Base-by-base conservation (phyloP, 2,329 filamentous ascomycete species). In the Amphichorda felina region DNA sequence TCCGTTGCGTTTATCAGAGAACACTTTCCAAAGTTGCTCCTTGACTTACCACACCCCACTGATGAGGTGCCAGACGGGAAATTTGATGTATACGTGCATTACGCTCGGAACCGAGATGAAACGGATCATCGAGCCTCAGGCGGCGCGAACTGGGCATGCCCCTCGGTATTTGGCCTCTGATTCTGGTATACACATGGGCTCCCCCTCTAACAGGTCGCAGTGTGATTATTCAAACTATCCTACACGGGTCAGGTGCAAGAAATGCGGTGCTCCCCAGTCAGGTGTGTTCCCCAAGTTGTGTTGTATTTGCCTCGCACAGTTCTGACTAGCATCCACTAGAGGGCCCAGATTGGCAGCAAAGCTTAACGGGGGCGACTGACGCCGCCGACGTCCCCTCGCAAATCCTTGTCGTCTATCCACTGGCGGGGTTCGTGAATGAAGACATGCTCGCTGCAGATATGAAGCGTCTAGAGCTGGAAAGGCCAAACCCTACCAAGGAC, bases 381-480 rank as follows among this genome's bases (percentile, higher is more conserved):
- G 62, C 64, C 17, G 59, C 63, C 35, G 56, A 78, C 38, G 56
- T 69, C 0, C 72, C 79, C 1, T 86, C 82, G 1, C 83, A 87
- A 44, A 86, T 88, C 44, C 60, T 91, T 15, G 72, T 91, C 4
- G 64, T 91, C 17, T 76, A 82, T 40, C 79, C 79, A 7, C 60
- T 93, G 6, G 75, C 84, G 22, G 59, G 72, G 1, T 78, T 79
- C 11, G 74, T 85, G 5, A 81, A 70, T 6, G 84, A 89, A 54
- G 75, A 82, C 37, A 62, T 82, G 33, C 64, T 93, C 8, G 79
- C 79, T 1, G 77, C 74, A 38, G 84, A 83, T 17, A 73, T 86
- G 34, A 73, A 75, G 46, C 84, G 83, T 44, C 66, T 93, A 4
- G 83, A 84, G 48, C 50, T 71, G n/a, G 62, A 63, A 32, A 80